Base-by-base conservation (phyloP, 192 early-diverging fungal species). In the Coemansia biformis region DNA sequence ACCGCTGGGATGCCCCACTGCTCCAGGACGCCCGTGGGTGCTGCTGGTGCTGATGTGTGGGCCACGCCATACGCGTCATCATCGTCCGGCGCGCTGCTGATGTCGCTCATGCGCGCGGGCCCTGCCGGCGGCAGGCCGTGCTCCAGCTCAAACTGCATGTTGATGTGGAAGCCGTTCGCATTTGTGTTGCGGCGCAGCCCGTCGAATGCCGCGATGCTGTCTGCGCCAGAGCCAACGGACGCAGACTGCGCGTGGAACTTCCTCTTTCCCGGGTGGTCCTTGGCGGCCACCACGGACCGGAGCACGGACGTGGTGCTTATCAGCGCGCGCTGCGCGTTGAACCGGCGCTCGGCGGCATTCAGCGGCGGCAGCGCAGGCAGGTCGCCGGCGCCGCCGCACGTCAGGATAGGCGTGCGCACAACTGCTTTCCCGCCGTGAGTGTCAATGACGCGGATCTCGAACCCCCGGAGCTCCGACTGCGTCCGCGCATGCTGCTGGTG, bases 301-400 rank as follows among this genome's bases (percentile, higher is more conserved):
- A 65, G 43, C 8, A 61, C 53, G 5, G 69, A 43, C 22, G 61
- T 59, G 2, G 62, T 60, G 42, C 16, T 61, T 14, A 72, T 64
- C 26, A 72, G 46, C 31, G 69, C 69, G 3, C 69, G 46, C 49
- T 72, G 69, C n/a, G 69, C 69, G 31, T 63, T 72, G 42, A 44
- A 65, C 16, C 60, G 45, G 14, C 59, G 53, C 49, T 72, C 69
- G 3, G 62, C 69, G 2, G 62, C 62, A 22, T 53, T 72, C 22
- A 49, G 42, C 21, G 69, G 62, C 31, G 57, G 69, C 53, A 65
- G 44, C 36, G 48, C 49, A 0, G 54, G 62, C 15, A 37, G 31
- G 11, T 45, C 40, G 14, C 35, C 43, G 4, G 35, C 42, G 16
- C 24, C 42, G 18, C n/a, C 57, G 8, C 26, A n/a, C 7, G 56